Evolutionary conservation across 225 moss, liverwort and hornwort species (phyloP).

Genomic region (Ulota crispa): DNA sequence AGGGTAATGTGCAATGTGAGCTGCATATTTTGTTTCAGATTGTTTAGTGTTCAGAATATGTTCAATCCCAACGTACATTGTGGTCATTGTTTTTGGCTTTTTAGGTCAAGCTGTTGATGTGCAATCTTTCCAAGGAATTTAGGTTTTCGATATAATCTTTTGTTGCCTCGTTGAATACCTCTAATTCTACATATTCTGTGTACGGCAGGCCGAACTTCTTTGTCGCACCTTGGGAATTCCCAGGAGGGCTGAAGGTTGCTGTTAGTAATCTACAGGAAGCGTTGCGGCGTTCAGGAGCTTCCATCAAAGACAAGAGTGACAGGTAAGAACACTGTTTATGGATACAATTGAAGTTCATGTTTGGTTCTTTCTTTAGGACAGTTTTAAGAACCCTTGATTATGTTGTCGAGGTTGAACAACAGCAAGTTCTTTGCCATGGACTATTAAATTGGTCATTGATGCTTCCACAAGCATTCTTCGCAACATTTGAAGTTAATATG

Average conservation of each 20-base stretch:
- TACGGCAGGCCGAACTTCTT: slow-evolving; percentile 76
- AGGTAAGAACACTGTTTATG: slow-evolving; percentile 46
- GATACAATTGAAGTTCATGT: neutral
- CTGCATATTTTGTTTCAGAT: neutral
- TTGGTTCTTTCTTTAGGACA: neutral
- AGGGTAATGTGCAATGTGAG: neutral
- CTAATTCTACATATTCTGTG: neutral
- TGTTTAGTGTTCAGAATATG: neutral
- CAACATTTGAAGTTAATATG: slow-evolving; percentile 2
- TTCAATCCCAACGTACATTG: neutral
- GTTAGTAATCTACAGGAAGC: slow-evolving; percentile 48
- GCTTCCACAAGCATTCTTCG: neutral
- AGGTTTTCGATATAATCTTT: neutral
- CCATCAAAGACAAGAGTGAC: slow-evolving; percentile 63
- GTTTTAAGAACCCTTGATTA: neutral
- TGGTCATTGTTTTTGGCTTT: neutral
- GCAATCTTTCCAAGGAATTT: neutral
- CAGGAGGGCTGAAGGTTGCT: slow-evolving; percentile 67
- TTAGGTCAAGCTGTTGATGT: neutral
- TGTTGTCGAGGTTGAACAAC: slow-evolving; percentile 11
- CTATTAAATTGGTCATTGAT: neutral
- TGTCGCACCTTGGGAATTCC: slow-evolving; percentile 93
- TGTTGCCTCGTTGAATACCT: neutral
- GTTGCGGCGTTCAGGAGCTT: slow-evolving; percentile 61
- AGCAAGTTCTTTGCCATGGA: neutral